Percentiles rank a stretch among this genome's conserved stretches.
These are phyloP conservation scores for Tillandsia fasciculata DNA, from an alignment of 176 grass and related monocot genomes.

Conservation along the genomic window DNA sequence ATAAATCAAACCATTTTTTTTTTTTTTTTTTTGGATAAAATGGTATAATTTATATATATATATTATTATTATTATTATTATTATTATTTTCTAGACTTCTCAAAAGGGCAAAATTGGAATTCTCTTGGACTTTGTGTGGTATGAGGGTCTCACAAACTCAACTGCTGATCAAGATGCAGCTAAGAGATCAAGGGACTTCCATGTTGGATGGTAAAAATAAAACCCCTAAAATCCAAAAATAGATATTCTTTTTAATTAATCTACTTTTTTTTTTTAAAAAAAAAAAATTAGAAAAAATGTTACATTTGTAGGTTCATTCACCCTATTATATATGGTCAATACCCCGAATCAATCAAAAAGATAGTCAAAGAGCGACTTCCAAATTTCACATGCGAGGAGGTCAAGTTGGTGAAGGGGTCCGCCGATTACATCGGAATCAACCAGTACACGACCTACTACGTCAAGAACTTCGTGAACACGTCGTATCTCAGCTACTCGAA, in stretches of 20 bases:
- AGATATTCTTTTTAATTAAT: background rate
- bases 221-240: background rate
- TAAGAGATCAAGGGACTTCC: constrained; percentile 77
- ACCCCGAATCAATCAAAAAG: constrained; percentile 53
- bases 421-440: constrained; percentile 78
- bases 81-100: constrained; percentile 23
- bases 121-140: constrained; percentile 88
- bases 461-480: constrained; percentile 40
- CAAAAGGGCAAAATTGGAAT: constrained; percentile 87
- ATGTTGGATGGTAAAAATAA: constrained; percentile 68
- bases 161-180: constrained; percentile 61
- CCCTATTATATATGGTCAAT: constrained; percentile 53
- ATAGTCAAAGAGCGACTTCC: constrained; percentile 69
- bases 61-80: too few species aligned
- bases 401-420: constrained; percentile 77
- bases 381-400: constrained; percentile 50
- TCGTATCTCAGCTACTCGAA: constrained; percentile 41
- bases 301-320: constrained; percentile 58
- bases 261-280: background rate
- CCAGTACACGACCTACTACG: constrained; percentile 77
- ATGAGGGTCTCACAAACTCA: constrained; percentile 54
- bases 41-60: background rate
- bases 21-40: background rate
- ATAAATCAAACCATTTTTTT: background rate
- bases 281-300: too few species aligned